These are phyloP conservation scores for Nannochloropsis salina DNA, from an alignment of 108 stramenopile genomes.

Conservation along the genomic window DNA sequence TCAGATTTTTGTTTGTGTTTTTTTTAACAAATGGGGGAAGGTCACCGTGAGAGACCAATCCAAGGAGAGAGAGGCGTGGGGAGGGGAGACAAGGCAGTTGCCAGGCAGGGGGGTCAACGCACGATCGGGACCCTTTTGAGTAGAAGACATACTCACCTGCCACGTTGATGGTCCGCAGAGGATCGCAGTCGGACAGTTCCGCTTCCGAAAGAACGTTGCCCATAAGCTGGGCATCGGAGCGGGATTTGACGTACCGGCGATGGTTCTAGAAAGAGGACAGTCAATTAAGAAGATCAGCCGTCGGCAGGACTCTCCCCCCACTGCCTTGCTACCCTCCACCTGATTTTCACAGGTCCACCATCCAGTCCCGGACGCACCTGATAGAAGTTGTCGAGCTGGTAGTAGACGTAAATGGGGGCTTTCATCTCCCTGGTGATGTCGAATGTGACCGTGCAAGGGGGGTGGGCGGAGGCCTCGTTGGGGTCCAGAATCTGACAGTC, in stretches of 20 bases:
- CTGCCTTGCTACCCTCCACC: too few relatives aligned
- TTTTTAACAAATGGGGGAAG: too few relatives aligned
- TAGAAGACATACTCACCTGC: slow-evolving; percentile 31
- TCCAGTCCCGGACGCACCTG: slow-evolving; percentile 52
- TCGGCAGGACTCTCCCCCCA: too few relatives aligned
- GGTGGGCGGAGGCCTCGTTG: background rate
- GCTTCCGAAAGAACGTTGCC: slow-evolving; percentile 38
- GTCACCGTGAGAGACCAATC: too few relatives aligned
- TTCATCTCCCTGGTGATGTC: slow-evolving; percentile 58
- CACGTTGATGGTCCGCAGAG: slow-evolving; percentile 22
- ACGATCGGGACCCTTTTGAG: too few relatives aligned
- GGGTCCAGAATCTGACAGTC: background rate
- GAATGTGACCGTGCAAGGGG: background rate
- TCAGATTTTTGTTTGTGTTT: background rate
- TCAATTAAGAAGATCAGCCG: too few relatives aligned
- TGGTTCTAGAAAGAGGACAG: slow-evolving; percentile 60
- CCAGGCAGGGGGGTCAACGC: too few relatives aligned
- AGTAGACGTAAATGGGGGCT: slow-evolving; percentile 85
- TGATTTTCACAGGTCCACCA: too few relatives aligned
- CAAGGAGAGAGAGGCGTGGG: too few relatives aligned
- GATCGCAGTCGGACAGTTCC: slow-evolving; percentile 45
- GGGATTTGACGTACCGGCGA: slow-evolving; percentile 68
- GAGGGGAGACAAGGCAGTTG: too few relatives aligned
- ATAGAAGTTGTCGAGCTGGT: slow-evolving; percentile 91
- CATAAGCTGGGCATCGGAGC: slow-evolving; percentile 54